Conservation (phyloP, 2,329 filamentous ascomycete species). For the Aspergillus ochraceus region DNA sequence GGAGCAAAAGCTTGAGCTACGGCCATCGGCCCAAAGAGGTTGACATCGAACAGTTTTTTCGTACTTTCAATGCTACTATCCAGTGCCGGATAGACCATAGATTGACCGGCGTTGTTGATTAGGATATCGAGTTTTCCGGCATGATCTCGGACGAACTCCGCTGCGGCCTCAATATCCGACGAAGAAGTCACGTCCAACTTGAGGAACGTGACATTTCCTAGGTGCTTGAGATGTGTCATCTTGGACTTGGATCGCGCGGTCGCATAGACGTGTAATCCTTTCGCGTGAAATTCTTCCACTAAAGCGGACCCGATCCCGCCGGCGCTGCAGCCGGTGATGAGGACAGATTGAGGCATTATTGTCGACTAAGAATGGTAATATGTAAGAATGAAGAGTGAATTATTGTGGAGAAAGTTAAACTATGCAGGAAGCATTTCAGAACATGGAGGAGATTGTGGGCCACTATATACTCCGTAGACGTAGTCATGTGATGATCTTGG, state of each 20-base stretch:
- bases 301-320: conserved; percentile 42
- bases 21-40: conserved; percentile 15
- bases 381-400: not conserved
- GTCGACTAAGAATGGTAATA: not conserved
- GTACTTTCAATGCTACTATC: conserved; percentile 35
- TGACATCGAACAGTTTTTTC: conserved; percentile 22
- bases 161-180: conserved; percentile 26
- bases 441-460: not conserved
- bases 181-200: conserved; percentile 28
- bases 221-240: conserved; percentile 20
- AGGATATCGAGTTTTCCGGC: conserved; percentile 35
- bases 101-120: conserved; percentile 46
- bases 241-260: conserved; percentile 34
- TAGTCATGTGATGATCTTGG: not conserved
- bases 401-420: not conserved
- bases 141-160: conserved; percentile 12
- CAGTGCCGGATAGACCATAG: conserved; percentile 35
- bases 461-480: not conserved
- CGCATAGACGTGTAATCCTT: conserved; percentile 39
- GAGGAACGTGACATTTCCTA: conserved; percentile 26
- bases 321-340: conserved; percentile 40
- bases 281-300: conserved; percentile 31
- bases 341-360: conserved; percentile 17
- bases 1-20: conserved; percentile 26
- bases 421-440: too few species aligned